phyloP scores from a whole-genome alignment of 1,284 basidiomycete genomes.

The Takashimella koratensis region DNA sequence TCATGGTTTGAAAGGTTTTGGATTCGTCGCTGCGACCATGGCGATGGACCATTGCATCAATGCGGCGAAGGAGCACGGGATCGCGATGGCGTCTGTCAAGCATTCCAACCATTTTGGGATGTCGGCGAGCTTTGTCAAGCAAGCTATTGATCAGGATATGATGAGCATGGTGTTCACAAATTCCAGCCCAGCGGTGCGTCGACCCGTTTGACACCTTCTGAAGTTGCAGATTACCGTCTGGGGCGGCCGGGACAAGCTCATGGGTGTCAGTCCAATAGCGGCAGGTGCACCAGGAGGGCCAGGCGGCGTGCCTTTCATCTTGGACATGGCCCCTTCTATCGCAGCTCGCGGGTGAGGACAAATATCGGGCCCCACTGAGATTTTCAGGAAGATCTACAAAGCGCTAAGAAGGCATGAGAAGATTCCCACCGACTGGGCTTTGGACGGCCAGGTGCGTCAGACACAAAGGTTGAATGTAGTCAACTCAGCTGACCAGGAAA shows the following conservation, averaged over 20 bases:
- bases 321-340: slow-evolving; percentile 1
- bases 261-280: background rate
- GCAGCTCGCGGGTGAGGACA: background rate
- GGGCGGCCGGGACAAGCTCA: background rate
- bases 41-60: slow-evolving; percentile 6
- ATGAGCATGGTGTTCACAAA: background rate
- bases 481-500: too few species aligned
- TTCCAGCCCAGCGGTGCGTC: background rate
- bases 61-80: slow-evolving; percentile 1
- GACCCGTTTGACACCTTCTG: background rate
- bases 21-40: slow-evolving; percentile 2
- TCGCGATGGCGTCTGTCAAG: slow-evolving; percentile 5
- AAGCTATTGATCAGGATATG: background rate
- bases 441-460: slow-evolving; percentile 1
- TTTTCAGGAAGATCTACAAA: background rate
- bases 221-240: background rate
- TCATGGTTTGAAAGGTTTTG: slow-evolving; percentile 1
- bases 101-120: slow-evolving; percentile 7
- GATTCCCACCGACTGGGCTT: slow-evolving; percentile 1
- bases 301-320: background rate
- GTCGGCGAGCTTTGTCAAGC: slow-evolving; percentile 4
- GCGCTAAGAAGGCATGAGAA: background rate
- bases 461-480: too few species aligned
- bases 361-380: background rate
- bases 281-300: background rate